Base-by-base conservation (phyloP, 371 early-diverging fungal genomes). In the Mortierella sp. region DNA sequence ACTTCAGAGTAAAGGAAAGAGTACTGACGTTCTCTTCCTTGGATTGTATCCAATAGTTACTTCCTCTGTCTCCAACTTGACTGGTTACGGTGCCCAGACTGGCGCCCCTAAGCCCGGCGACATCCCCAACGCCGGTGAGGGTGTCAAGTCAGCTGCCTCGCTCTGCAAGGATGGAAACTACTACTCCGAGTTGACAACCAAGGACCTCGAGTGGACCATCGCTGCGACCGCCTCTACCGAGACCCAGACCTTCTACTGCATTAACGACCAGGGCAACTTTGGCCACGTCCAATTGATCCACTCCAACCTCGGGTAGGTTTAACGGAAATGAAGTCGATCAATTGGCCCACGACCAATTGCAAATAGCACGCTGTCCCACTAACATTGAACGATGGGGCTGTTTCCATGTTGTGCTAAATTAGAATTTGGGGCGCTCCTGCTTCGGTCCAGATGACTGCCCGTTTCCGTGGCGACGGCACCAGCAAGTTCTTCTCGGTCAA, bases 211-310 rank as follows among this genome's bases (percentile, higher is more conserved):
- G 28, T 95, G 96, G 96, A 91, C 92, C 19, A 88, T 91, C 53
- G 92, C 94, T 48, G 88, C 91, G 75, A 94, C 95, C 72, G 93
- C 93, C 31, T 94, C 96, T 19, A 97, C 97, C 10, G 98, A 97
- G 89, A 96, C 95, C 72, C 96, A 97, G 87, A 95, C 97, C 13
- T 93, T 96, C 80, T 97, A 98, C 87, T 86, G 96, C 61, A 93
- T 94, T 54, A 92, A 94, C 14, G 90, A 95, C 70, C 88, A 91
- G 28, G 97, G 97, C 14, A 90, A 91, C 70, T 93, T 95, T 87
- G 93, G 92, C 11, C 94, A 97, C 88, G 91, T 95, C 48, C 96
- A 97, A 87, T 83, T 96, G 83, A 96, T 96, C 80, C 96, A 97
- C 91, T 96, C 96, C 44, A 96, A 91, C 88, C 89, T 95, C 89